Conservation (phyloP, 2,329 filamentous ascomycete species). For the Cercospora sp. region DNA sequence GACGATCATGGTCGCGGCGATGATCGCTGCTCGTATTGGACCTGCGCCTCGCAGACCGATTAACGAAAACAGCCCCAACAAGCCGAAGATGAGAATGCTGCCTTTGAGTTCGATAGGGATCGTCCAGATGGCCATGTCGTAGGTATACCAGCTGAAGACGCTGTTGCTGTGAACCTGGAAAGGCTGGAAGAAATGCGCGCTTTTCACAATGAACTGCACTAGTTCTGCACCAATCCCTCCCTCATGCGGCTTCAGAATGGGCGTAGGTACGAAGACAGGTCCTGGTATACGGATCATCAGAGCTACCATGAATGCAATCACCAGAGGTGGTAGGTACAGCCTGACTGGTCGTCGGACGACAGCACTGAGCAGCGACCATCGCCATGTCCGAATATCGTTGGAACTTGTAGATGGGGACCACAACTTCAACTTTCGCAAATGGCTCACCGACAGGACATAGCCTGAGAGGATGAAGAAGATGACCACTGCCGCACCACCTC, state of each 20-base stretch:
- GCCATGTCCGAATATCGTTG: neutral
- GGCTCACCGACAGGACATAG: slow-evolving; percentile 44
- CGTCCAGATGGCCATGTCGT: slow-evolving; percentile 25
- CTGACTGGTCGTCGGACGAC: slow-evolving; percentile 16
- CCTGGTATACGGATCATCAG: slow-evolving; percentile 18
- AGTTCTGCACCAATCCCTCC: slow-evolving; percentile 15
- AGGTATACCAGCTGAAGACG: slow-evolving; percentile 9
- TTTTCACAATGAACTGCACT: neutral
- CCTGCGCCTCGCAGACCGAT: slow-evolving; percentile 5
- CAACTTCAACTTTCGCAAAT: slow-evolving; percentile 19
- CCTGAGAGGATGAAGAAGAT: slow-evolving; percentile 54
- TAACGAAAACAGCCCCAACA: slow-evolving; percentile 14
- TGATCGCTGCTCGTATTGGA: neutral
- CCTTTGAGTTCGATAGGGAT: slow-evolving; percentile 22
- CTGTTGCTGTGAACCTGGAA: slow-evolving; percentile 13
- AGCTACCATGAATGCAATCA: slow-evolving; percentile 11
- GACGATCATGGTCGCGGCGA: slow-evolving; percentile 5
- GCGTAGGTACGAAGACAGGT: slow-evolving; percentile 3
- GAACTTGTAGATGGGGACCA: neutral
- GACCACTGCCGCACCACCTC: slow-evolving; percentile 58
- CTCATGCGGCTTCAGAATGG: slow-evolving; percentile 5
- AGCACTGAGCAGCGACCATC: slow-evolving; percentile 13
- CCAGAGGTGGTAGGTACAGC: slow-evolving; percentile 13
- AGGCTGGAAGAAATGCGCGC: slow-evolving; percentile 7
- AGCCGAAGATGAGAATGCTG: slow-evolving; percentile 17